Base-by-base conservation (phyloP, 257 asterid genomes). In the Pogostemon cablin region DNA sequence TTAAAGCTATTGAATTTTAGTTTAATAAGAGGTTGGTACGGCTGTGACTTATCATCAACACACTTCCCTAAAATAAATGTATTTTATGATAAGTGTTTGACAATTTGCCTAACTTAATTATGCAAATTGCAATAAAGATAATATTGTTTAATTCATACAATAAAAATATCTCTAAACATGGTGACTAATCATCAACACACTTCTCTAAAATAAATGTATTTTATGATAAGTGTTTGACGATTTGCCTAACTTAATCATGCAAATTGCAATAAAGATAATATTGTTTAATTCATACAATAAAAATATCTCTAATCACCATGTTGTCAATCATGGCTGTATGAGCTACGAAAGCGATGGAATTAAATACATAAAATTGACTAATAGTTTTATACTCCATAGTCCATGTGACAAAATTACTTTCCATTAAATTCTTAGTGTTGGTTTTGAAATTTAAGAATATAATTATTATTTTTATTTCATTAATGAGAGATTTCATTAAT, bases 261-360 rank as follows among this genome's bases (percentile, higher is more conserved):
- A 11, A 7, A 0, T 34, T 48, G 39, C 3, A 38, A 60, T 25
- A 17, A 6, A 39, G 65, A 60, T 60, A 60, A 60, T 35, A 63
- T 63, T 42, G 17, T 63, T 42, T 42, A 63, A 35, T 63, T 4
- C 20, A 43, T 11, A 40, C 9, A 40, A 42, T 63, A 62, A 62
- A 5, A 11, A 2, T 15, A 48, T 48, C 54, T 48, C 54, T 10
- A 6, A 52, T 50, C 57, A 50, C 32, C 20, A 49, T 15, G 57
- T 12, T 50, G 12, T 50, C 57, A 50, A 5, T 52, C 57, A 52
- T 52, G 17, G 12, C 57, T 6, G 7, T 52, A 5, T 52, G 35
- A 52, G 17, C 57, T 25, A 15, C 6, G 6, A 50, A 15, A 50
- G 57, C 1, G 6, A 50, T 50, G 57, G 5, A 32, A 50, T 10